These are phyloP conservation scores for Vicia villosa DNA, from an alignment of 306 rosid species.

Conservation along the genomic window DNA sequence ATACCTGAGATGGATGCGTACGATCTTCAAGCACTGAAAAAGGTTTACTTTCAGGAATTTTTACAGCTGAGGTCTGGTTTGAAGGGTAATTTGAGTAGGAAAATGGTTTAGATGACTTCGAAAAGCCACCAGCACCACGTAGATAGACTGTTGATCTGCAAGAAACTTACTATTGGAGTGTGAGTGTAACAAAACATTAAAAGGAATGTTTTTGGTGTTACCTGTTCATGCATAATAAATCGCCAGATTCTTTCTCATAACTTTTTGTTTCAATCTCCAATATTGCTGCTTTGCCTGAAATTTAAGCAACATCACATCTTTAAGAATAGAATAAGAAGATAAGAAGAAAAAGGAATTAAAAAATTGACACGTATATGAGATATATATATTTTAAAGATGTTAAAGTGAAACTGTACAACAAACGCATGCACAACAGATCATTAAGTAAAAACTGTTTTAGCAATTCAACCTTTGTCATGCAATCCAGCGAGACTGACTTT, in stretches of 20 bases:
- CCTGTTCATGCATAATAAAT: slow-evolving; percentile 87
- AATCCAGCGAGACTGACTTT: slow-evolving; percentile 75
- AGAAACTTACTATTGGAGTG: slow-evolving; percentile 38
- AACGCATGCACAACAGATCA: slow-evolving; percentile 32
- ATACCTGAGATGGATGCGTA: slow-evolving; percentile 84
- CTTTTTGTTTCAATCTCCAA: slow-evolving; percentile 90
- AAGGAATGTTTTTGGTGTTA: slow-evolving; percentile 40
- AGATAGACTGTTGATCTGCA: slow-evolving; percentile 74
- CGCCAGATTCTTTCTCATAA: slow-evolving; percentile 77
- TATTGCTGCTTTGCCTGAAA: slow-evolving; percentile 91
- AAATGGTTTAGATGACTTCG: slow-evolving; percentile 72
- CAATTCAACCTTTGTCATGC: slow-evolving; percentile 84
- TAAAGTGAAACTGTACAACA: slow-evolving; percentile 30
- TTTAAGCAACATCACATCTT: slow-evolving; percentile 26
- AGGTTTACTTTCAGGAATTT: slow-evolving; percentile 72
- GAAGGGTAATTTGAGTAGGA: slow-evolving; percentile 75
- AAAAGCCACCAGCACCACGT: slow-evolving; percentile 99
- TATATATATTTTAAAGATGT: slow-evolving; percentile 16
- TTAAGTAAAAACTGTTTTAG: slow-evolving; percentile 30
- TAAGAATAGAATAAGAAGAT: slow-evolving; percentile 13
- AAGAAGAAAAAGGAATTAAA: background rate
- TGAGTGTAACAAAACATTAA: slow-evolving; percentile 31
- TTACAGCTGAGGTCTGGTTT: slow-evolving; percentile 52
- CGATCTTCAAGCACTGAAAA: slow-evolving; percentile 70
- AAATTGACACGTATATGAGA: background rate